A percentile compares a stretch with the other conserved stretches of the same genome.
phyloP scores from a whole-genome alignment of 257 asterid species.

The Ilex aquifolium region DNA sequence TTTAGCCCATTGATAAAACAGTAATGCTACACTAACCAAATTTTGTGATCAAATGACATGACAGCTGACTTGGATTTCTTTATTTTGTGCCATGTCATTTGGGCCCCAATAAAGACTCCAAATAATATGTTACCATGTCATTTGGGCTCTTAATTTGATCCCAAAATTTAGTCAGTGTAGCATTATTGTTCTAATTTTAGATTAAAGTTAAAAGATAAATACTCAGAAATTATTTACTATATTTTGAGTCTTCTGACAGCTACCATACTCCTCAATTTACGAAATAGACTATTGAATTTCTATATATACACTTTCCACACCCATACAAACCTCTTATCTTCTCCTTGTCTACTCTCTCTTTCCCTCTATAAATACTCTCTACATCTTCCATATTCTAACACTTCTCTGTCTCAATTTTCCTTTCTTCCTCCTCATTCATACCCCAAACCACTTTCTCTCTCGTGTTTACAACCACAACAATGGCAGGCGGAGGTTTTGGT shows the following conservation, averaged over 20 bases:
- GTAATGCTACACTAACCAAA: too few relatives aligned
- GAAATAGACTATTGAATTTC: constrained; percentile 9
- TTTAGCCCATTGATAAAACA: too few relatives aligned
- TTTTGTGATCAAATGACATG: too few relatives aligned
- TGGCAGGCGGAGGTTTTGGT: constrained; percentile 85
- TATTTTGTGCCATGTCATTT: too few relatives aligned
- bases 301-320: constrained; percentile 29
- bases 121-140: too few relatives aligned
- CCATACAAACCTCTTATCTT: neutral
- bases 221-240: neutral
- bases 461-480: constrained; percentile 5
- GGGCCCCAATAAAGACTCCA: too few relatives aligned
- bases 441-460: neutral
- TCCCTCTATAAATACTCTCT: neutral
- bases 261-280: constrained; percentile 11
- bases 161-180: too few relatives aligned
- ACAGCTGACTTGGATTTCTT: too few relatives aligned
- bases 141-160: too few relatives aligned
- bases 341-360: neutral
- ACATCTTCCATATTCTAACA: neutral
- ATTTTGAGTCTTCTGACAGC: constrained; percentile 24
- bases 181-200: too few relatives aligned
- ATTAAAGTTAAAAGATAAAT: neutral
- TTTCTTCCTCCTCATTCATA: neutral
- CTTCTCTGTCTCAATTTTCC: neutral